Conservation (phyloP, 306 rosid species). For the Boehmeria nivea region DNA sequence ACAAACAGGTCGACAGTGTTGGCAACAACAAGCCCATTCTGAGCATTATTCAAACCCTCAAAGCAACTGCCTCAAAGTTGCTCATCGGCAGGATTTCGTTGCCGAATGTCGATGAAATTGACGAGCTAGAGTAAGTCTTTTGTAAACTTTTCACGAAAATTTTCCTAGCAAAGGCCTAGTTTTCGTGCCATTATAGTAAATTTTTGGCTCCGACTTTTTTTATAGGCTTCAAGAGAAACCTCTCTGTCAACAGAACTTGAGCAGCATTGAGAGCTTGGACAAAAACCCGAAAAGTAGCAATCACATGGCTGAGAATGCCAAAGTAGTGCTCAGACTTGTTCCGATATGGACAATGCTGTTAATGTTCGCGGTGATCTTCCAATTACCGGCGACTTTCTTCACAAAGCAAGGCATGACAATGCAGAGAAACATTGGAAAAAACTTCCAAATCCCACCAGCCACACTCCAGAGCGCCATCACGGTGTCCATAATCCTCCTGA, state of each 20-base stretch:
- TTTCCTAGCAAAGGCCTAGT: too few relatives aligned
- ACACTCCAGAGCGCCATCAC: conserved; percentile 81
- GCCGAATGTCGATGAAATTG: conserved; percentile 36
- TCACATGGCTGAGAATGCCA: conserved; percentile 32
- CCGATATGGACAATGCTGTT: conserved; percentile 95
- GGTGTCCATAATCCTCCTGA: conserved; percentile 65
- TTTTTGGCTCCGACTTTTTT: conserved; percentile 6
- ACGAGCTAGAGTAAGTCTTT: conserved; percentile 75
- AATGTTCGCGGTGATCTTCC: conserved; percentile 89
- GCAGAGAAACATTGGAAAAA: conserved; percentile 65
- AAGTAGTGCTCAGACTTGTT: conserved; percentile 51
- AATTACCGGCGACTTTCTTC: conserved; percentile 80
- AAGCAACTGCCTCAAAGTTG: conserved; percentile 47
- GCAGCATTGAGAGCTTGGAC: conserved; percentile 26
- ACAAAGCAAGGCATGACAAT: conserved; percentile 97
- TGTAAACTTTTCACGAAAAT: too few relatives aligned
- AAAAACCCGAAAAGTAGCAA: conserved; percentile 28
- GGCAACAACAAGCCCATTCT: conserved; percentile 20
- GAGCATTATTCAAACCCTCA: conserved; percentile 35
- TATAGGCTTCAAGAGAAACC: conserved; percentile 81
- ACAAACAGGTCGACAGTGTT: conserved; percentile 31
- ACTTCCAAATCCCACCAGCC: conserved; percentile 89
- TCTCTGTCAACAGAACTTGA: conserved; percentile 48
- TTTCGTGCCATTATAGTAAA: too few relatives aligned
- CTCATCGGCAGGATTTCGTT: conserved; percentile 35